Evolutionary conservation across 2,329 filamentous ascomycete genomes (phyloP).

Genomic region (Fusarium mundagurra): DNA sequence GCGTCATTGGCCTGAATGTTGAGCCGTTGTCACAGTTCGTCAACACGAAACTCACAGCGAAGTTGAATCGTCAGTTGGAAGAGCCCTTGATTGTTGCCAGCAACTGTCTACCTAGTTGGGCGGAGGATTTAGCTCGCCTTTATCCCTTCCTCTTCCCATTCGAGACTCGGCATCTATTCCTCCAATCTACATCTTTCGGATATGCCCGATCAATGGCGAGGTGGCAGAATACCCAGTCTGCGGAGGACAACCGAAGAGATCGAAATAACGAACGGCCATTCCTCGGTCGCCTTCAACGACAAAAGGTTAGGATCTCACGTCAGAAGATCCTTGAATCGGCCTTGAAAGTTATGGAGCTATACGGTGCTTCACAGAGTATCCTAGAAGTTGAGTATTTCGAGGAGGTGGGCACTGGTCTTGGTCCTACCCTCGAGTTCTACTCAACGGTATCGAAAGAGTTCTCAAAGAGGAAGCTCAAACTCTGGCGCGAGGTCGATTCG

Average conservation of each 20-base stretch:
- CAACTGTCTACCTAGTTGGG: constrained; percentile 95
- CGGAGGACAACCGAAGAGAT: constrained; percentile 82
- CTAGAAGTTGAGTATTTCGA: constrained; percentile 99
- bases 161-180: constrained; percentile 94
- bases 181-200: constrained; percentile 97
- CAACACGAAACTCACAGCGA: constrained; percentile 97
- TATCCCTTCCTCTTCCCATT: constrained; percentile 99
- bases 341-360: constrained; percentile 98
- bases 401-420: constrained; percentile 94
- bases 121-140: constrained; percentile 89
- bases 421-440: constrained; percentile 97
- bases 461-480: constrained; percentile 93
- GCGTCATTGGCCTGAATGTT: constrained; percentile 73
- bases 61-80: constrained; percentile 95
- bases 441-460: constrained; percentile 97
- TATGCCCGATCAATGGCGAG: constrained; percentile 97
- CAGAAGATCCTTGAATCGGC: constrained; percentile 96
- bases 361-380: constrained; percentile 95
- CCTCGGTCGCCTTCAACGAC: constrained; percentile 88
- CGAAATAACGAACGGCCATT: constrained; percentile 91
- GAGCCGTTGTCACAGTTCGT: constrained; percentile 95
- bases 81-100: constrained; percentile 97
- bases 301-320: constrained; percentile 97
- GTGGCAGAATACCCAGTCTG: constrained; percentile 91
- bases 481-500: constrained; percentile 93